Evolutionary conservation across 169 alveolate species (phyloP), one percentile per base, ranked within the genome.

Genomic region (Eimeria acervulina): DNA sequence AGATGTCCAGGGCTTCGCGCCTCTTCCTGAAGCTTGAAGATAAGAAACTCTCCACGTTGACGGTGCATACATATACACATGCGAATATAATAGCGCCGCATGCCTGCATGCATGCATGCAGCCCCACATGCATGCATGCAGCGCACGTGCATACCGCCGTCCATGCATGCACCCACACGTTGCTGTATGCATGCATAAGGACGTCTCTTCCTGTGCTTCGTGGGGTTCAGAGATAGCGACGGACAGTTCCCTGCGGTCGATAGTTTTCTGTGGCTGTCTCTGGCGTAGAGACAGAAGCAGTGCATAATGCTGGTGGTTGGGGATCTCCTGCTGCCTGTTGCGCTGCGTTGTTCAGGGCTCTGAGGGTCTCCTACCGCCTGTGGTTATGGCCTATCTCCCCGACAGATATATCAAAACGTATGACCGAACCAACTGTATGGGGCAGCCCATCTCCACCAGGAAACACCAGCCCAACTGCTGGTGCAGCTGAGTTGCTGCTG

Each of bases 361-460:
- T 15, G 33, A 81, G 42, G 90, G 90, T 17, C 66, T 44, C 31
- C 44, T 81, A 4, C 90, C 90, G 21, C 90, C 66, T 17, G 90
- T 81, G 6, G 66, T 81, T 15, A 83, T 83, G 91, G 91, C 74
- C 0, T 33, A 83, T 51, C 76, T 81, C 21, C 90, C 90, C 15
- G 90, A 81, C 70, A 81, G 90, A 81, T 81, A 81, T 81, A 81
- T 81, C 52, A 81, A 81, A n/a, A 81, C 90, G 7, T 81, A 81
- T 47, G 70, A 81, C 72, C 31, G 90, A n/a, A 81, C 90, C 26
- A 81, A 81, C 68, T 81, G 90, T 40, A 81, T 81, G 90, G 47
- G 90, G 12, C 90, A 81, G 52, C 66, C 26, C 8, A 51, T 81
- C 40, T 81, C 90, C 15, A 28, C 72, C 17, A 17, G 90, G 72